Evolutionary conservation across 2,329 filamentous ascomycete genomes (phyloP).

Genomic region (Thielaviopsis ethacetica): DNA sequence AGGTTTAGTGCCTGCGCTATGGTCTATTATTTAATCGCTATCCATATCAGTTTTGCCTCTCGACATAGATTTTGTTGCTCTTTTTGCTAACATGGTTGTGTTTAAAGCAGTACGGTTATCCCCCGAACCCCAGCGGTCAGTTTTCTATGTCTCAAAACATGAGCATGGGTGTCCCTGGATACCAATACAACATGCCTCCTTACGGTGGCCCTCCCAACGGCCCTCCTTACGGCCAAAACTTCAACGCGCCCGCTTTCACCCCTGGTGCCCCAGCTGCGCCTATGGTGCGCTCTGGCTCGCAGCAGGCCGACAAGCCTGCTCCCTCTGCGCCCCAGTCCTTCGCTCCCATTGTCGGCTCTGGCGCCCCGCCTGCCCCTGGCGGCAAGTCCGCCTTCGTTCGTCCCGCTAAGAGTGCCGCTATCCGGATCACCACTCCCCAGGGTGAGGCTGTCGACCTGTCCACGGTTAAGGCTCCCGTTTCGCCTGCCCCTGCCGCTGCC

Average conservation of each 20-base stretch:
- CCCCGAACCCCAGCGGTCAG: constrained; percentile 1
- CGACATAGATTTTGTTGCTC: not conserved
- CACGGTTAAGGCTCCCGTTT: constrained; percentile 39
- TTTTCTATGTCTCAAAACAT: constrained; percentile 13
- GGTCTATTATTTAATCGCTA: not conserved
- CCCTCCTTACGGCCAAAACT: constrained; percentile 21
- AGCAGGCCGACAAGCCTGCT: constrained; percentile 34
- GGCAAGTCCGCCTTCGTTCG: constrained; percentile 7
- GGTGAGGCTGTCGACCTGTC: constrained; percentile 62
- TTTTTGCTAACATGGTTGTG: not conserved
- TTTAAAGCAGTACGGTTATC: constrained; percentile 5
- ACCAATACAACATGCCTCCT: constrained; percentile 28
- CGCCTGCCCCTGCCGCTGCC: constrained; percentile 37
- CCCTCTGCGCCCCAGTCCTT: constrained; percentile 48
- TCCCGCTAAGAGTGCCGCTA: constrained; percentile 34
- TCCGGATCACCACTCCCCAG: constrained; percentile 69
- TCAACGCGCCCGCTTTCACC: constrained; percentile 8
- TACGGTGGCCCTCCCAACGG: constrained; percentile 31
- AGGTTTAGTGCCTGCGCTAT: not conserved
- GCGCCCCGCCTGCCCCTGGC: constrained; percentile 23
- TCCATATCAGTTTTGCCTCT: not conserved
- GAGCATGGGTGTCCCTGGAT: constrained; percentile 25
- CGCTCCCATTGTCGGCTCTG: constrained; percentile 43
- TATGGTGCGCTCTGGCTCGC: constrained; percentile 76
- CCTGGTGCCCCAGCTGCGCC: constrained; percentile 29